Conservation (phyloP, 2,329 filamentous ascomycete species). For the Cladophialophora chaetospira region DNA sequence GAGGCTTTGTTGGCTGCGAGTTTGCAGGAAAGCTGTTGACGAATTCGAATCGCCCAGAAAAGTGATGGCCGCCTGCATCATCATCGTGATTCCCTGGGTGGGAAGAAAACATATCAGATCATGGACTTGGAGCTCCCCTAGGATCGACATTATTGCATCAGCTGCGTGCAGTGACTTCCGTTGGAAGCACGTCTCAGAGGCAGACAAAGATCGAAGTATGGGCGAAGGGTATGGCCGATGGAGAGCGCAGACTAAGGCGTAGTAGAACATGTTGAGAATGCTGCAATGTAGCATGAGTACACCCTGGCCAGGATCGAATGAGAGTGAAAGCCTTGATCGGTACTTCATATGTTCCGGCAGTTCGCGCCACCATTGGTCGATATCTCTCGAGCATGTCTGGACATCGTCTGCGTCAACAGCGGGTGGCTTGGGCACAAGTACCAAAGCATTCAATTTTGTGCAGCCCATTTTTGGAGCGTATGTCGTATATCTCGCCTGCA, state of each 20-base stretch:
- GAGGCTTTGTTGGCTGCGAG: constrained; percentile 2
- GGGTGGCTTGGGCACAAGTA: neutral
- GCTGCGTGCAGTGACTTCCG: constrained; percentile 16
- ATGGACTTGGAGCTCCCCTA: constrained; percentile 7
- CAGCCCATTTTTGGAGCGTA: constrained; percentile 7
- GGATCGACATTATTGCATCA: constrained; percentile 5
- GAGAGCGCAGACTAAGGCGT: constrained; percentile 86
- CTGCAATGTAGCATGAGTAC: constrained; percentile 67
- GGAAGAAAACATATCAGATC: constrained; percentile 17
- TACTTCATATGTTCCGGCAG: constrained; percentile 4
- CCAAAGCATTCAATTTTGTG: constrained; percentile 1
- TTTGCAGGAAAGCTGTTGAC: neutral
- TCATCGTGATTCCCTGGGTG: constrained; percentile 1
- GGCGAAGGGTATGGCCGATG: constrained; percentile 70
- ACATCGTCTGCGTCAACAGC: neutral
- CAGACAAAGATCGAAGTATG: neutral
- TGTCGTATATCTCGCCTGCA: constrained; percentile 6
- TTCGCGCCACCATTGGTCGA: constrained; percentile 4
- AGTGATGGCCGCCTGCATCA: neutral
- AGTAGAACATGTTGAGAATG: constrained; percentile 90
- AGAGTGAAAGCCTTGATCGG: neutral
- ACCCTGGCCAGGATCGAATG: constrained; percentile 12
- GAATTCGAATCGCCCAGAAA: constrained; percentile 11
- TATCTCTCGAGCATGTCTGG: constrained; percentile 1
- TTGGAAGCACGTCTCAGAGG: constrained; percentile 8